Conservation (phyloP, 1,139 yeast genomes). For the Kodamaea ohmeri region DNA sequence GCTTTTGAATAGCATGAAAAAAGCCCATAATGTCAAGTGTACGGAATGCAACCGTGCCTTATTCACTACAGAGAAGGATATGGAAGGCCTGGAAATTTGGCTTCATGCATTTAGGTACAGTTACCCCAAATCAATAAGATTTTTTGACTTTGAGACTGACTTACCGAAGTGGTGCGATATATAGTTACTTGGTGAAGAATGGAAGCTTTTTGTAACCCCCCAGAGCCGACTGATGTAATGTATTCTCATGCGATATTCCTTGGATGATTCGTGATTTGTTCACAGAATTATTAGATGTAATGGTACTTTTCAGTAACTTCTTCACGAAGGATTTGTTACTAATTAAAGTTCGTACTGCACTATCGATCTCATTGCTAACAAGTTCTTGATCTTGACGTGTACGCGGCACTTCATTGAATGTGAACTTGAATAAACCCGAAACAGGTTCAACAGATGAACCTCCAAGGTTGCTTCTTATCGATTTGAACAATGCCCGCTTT, state of each 20-base stretch:
- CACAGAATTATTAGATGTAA: slow-evolving; percentile 2
- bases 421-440: slow-evolving; percentile 27
- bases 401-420: slow-evolving; percentile 15
- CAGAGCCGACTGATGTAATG: not conserved
- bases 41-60: slow-evolving; percentile 43
- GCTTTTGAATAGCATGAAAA: slow-evolving; percentile 19
- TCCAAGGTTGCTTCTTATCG: slow-evolving; percentile 1
- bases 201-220: slow-evolving; percentile 4
- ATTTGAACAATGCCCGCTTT: slow-evolving; percentile 22
- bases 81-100: slow-evolving; percentile 44
- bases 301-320: slow-evolving; percentile 1
- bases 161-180: slow-evolving; percentile 24
- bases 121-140: slow-evolving; percentile 20
- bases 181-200: slow-evolving; percentile 1
- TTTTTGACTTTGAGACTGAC: slow-evolving; percentile 30
- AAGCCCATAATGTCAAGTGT: slow-evolving; percentile 30
- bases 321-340: slow-evolving; percentile 28
- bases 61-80: slow-evolving; percentile 36
- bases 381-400: slow-evolving; percentile 25
- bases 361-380: slow-evolving; percentile 28
- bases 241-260: not conserved
- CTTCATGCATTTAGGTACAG: slow-evolving; percentile 57
- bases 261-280: not conserved
- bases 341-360: slow-evolving; percentile 29
- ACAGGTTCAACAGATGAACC: slow-evolving; percentile 12